phyloP scores from a whole-genome alignment of 306 rosid species.

The Cucurbita maxima region DNA sequence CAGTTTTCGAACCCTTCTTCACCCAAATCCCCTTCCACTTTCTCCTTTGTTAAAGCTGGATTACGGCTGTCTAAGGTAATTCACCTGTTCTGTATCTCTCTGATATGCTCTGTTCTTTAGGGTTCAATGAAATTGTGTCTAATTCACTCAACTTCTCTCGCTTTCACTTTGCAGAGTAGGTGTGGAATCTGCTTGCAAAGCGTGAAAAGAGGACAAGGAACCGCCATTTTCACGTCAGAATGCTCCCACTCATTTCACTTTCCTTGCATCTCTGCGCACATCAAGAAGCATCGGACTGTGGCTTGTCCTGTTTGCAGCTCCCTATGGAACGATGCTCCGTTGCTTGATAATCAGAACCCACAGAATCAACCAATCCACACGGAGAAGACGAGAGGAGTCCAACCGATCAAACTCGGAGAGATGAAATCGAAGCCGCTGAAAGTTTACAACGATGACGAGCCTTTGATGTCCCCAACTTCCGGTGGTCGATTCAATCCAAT shows the following conservation, averaged over 20 bases:
- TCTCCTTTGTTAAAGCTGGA: slow-evolving; percentile 64
- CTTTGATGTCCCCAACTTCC: slow-evolving; percentile 53
- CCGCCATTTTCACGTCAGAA: slow-evolving; percentile 90
- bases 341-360: slow-evolving; percentile 12
- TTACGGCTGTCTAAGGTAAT: slow-evolving; percentile 55
- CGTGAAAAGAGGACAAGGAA: slow-evolving; percentile 82
- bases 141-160: not conserved
- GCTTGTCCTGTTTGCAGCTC: slow-evolving; percentile 71
- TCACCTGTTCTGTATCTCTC: not conserved
- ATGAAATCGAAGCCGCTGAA: slow-evolving; percentile 24
- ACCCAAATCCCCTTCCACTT: slow-evolving; percentile 70
- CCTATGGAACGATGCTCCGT: slow-evolving; percentile 67
- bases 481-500: slow-evolving; percentile 68
- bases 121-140: not conserved
- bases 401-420: slow-evolving; percentile 16
- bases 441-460: slow-evolving; percentile 74
- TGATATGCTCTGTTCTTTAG: not conserved
- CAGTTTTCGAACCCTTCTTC: slow-evolving; percentile 54
- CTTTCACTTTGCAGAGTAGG: slow-evolving; percentile 40
- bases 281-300: slow-evolving; percentile 37
- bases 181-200: slow-evolving; percentile 78
- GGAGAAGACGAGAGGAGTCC: not conserved
- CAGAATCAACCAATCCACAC: not conserved
- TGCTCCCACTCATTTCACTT: slow-evolving; percentile 89
- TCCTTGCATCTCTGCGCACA: slow-evolving; percentile 61